phyloP scores from a whole-genome alignment of 2,329 filamentous ascomycete genomes.

The Botrytis deweyae region DNA sequence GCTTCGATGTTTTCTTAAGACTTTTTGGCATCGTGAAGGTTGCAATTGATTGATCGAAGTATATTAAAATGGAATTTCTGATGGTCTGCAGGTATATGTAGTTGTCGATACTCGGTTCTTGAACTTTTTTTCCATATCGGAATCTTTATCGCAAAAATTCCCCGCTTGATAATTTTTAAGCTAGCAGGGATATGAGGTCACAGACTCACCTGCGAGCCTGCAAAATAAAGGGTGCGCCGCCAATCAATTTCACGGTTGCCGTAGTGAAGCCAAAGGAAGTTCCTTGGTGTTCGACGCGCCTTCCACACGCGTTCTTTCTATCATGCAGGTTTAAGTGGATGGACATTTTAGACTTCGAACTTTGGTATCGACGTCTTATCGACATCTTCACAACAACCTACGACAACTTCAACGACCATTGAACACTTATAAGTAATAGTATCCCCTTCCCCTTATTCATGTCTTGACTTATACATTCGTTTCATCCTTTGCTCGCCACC shows the following conservation, averaged over 20 bases:
- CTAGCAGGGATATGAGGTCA: slow-evolving; percentile 13
- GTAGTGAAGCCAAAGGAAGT: slow-evolving; percentile 16
- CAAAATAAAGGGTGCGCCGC: not conserved
- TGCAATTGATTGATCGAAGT: not conserved
- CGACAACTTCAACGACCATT: slow-evolving; percentile 2
- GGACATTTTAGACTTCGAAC: not conserved
- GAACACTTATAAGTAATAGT: not conserved
- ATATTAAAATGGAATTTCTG: not conserved
- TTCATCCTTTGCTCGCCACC: slow-evolving; percentile 8
- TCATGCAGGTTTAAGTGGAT: slow-evolving; percentile 13
- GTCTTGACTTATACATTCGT: slow-evolving; percentile 14
- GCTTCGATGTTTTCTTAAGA: slow-evolving; percentile 81
- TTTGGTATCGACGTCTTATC: slow-evolving; percentile 11
- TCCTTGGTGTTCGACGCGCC: slow-evolving; percentile 18
- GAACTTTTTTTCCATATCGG: slow-evolving; percentile 30
- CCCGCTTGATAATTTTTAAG: slow-evolving; percentile 17
- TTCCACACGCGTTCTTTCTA: slow-evolving; percentile 21
- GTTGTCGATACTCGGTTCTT: slow-evolving; percentile 5
- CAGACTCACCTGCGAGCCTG: too few species aligned
- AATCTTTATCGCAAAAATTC: slow-evolving; percentile 31
- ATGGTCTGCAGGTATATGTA: not conserved
- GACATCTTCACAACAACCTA: slow-evolving; percentile 9
- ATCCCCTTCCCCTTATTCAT: not conserved
- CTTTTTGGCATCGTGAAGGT: slow-evolving; percentile 65
- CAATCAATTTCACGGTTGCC: slow-evolving; percentile 24